Percentiles rank a stretch among this genome's conserved stretches.
phyloP scores from a whole-genome alignment of 352 stramenopile genomes.

The Phytopythium aichiense region DNA sequence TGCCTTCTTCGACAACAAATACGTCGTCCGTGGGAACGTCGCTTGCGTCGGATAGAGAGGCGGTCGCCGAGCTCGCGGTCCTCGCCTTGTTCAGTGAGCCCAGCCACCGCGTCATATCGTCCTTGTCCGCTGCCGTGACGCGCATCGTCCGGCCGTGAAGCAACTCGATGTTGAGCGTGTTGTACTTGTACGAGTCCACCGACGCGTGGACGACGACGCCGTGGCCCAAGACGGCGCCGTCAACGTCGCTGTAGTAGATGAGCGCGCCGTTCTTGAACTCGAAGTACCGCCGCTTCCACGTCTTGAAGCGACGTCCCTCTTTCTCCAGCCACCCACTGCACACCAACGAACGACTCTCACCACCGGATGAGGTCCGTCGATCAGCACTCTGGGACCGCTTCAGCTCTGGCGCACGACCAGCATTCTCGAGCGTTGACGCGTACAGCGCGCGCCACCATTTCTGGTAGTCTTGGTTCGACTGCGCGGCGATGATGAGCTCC shows the following conservation, averaged over 20 bases:
- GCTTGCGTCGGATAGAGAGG: slow-evolving; percentile 15
- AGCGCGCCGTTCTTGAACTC: slow-evolving; percentile 62
- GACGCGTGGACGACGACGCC: slow-evolving; percentile 41
- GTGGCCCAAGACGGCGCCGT: slow-evolving; percentile 53
- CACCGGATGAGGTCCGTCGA: slow-evolving; percentile 10
- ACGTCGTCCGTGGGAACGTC: slow-evolving; percentile 20
- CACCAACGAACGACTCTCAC: slow-evolving; percentile 14
- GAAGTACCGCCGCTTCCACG: slow-evolving; percentile 75
- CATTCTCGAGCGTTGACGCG: slow-evolving; percentile 16
- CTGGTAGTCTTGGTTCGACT: slow-evolving; percentile 59
- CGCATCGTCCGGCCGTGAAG: slow-evolving; percentile 29
- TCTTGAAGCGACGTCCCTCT: slow-evolving; percentile 72
- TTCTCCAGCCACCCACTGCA: slow-evolving; percentile 76
- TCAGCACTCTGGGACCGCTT: slow-evolving; percentile 2
- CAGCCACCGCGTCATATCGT: slow-evolving; percentile 45
- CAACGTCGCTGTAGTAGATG: slow-evolving; percentile 69
- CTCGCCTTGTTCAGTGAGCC: slow-evolving; percentile 28
- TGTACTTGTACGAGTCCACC: slow-evolving; percentile 41
- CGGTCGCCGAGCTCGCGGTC: slow-evolving; percentile 14
- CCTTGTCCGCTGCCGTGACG: slow-evolving; percentile 20
- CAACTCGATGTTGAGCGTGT: slow-evolving; percentile 46
- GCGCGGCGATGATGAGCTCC: slow-evolving; percentile 56
- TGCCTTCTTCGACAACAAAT: slow-evolving; percentile 11
- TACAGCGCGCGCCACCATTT: slow-evolving; percentile 50
- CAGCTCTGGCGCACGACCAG: not conserved